Conservation (phyloP, 495 filamentous ascomycete species). For the Podospora didyma region DNA sequence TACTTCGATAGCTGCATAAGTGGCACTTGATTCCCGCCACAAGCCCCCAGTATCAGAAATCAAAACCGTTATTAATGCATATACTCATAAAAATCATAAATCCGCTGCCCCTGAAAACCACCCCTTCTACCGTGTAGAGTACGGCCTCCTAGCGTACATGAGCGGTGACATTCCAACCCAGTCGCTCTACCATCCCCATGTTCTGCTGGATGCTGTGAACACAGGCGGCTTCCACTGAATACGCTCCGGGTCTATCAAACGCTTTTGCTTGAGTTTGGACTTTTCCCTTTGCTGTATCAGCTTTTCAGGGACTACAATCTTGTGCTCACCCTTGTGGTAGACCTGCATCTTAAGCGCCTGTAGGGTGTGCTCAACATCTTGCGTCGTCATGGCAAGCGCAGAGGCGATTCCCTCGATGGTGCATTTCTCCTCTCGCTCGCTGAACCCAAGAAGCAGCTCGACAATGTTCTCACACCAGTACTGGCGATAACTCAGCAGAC, state of each 20-base stretch:
- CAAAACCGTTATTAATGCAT: too few species aligned
- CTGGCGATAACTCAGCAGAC: constrained; percentile 84
- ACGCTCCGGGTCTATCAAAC: constrained; percentile 68
- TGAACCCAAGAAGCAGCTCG: constrained; percentile 67
- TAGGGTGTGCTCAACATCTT: constrained; percentile 89
- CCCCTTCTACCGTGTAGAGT: background rate
- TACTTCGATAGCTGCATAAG: constrained; percentile 9
- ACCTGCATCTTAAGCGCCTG: constrained; percentile 91
- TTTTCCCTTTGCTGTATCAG: constrained; percentile 68
- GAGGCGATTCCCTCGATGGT: constrained; percentile 78
- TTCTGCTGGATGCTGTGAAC: constrained; percentile 81
- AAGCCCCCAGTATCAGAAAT: background rate
- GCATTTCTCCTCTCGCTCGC: constrained; percentile 58
- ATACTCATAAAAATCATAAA: background rate
- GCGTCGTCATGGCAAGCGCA: constrained; percentile 86
- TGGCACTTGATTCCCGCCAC: background rate
- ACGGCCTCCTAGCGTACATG: too few species aligned
- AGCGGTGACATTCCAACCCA: background rate
- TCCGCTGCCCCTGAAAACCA: background rate
- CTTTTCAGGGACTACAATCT: constrained; percentile 78
- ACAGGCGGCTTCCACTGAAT: constrained; percentile 96
- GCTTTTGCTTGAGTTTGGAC: constrained; percentile 63
- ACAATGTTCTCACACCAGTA: constrained; percentile 96
- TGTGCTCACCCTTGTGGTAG: constrained; percentile 91
- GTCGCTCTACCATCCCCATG: constrained; percentile 83